Base-by-base conservation (phyloP, 768 basidiomycete species). In the Naganishia kalamii region DNA sequence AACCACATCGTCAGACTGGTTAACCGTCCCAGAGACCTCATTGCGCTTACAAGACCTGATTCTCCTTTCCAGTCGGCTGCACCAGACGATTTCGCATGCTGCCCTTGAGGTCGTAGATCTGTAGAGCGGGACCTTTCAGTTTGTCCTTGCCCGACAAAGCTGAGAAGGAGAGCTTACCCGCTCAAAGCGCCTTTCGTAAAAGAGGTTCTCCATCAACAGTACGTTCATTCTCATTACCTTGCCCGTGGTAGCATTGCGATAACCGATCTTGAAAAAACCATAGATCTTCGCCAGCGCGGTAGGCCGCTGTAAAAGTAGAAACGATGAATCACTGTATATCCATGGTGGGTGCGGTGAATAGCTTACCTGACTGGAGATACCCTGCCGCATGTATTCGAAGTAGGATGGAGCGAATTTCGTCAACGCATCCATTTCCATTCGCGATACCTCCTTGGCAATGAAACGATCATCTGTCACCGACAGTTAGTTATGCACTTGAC, bases 101-200 rank as follows among this genome's bases (percentile, higher is more conserved):
- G 17, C 96, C 96, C 75, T 99, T 99, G 46, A 99, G 81, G 74
- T 99, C 96, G 75, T 94, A 99, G 48, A 97, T 92, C 90, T 93
- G 67, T 17, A 48, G 35, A n/a, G n/a, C 27, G 62, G 23, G 37
- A 29, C 40, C 50, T 35, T 4, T 43, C 35, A 47, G 30, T 35
- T 25, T 37, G 32, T 40, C 32, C 44, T 29, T 7, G 19, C n/a
- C 40, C 17, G 19, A n/a, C 13, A 21, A 12, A 30, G 40, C 32
- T 30, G 19, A 59, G 13, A 49, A 57, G 6, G 23, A 7, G 4
- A 4, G 54, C 68, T 59, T 41, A 90, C 91, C 83, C 88, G 90
- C 3, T 88, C 86, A 72, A 97, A 94, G 12, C 88, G 85, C 62
- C 90, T 84, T 68, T 93, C 90, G 76, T 96, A 93, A 75, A 97